These are phyloP conservation scores for Microstegium vimineum DNA, from an alignment of 176 grass and related monocot genomes.

Conservation along the genomic window DNA sequence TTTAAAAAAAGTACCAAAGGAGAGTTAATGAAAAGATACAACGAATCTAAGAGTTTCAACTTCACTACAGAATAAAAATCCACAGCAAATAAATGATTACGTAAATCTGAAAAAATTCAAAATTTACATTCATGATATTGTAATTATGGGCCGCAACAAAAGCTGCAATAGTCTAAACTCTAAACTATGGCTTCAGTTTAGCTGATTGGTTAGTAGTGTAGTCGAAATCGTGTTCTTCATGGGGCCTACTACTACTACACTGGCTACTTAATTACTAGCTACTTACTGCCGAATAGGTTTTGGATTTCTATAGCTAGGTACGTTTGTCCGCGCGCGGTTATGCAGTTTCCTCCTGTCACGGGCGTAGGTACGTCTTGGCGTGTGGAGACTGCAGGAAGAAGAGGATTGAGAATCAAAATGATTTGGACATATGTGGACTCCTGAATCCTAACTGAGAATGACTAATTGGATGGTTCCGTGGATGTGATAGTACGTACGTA, in stretches of 20 bases:
- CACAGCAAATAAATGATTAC: not conserved
- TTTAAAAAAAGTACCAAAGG: too few relatives aligned
- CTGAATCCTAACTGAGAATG: too few relatives aligned
- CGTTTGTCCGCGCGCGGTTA: not conserved
- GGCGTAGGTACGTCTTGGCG: not conserved
- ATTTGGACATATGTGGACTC: not conserved
- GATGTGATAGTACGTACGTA: not conserved
- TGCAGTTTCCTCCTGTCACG: not conserved
- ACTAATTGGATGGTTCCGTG: not conserved
- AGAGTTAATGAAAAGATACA: too few relatives aligned
- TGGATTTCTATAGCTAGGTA: not conserved
- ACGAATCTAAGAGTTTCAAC: too few relatives aligned
- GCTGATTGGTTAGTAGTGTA: too few relatives aligned
- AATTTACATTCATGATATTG: not conserved
- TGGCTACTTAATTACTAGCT: too few relatives aligned
- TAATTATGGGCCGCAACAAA: too few relatives aligned
- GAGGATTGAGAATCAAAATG: not conserved
- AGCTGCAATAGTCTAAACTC: too few relatives aligned
- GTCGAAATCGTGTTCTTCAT: too few relatives aligned
- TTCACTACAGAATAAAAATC: not conserved
- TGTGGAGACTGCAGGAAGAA: not conserved
- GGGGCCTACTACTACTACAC: too few relatives aligned
- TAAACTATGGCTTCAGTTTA: too few relatives aligned
- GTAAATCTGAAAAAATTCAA: not conserved
- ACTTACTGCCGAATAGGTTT: not conserved